phyloP scores from a whole-genome alignment of 2,329 filamentous ascomycete genomes.

The Cladophialophora psammophila region DNA sequence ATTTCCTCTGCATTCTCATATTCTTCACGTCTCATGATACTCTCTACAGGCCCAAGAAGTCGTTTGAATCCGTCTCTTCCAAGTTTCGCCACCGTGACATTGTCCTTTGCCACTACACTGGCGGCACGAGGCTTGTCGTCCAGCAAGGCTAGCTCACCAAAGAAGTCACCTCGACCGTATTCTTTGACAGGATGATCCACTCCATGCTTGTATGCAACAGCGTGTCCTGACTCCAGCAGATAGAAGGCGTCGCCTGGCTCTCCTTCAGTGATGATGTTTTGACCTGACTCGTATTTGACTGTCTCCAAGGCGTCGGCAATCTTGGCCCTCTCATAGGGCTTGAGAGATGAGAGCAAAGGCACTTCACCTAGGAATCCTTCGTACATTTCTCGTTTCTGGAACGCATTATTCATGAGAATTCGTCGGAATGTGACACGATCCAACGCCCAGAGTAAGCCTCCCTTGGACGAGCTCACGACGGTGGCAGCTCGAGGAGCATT shows the following conservation, averaged over 20 bases:
- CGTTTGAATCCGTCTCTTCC: conserved; percentile 96
- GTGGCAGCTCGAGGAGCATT: conserved; percentile 96
- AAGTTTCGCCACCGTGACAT: conserved; percentile 90
- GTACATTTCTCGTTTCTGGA: conserved; percentile 94
- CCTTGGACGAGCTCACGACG: conserved; percentile 79
- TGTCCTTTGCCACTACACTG: conserved; percentile 80
- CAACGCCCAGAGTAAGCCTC: conserved; percentile 88
- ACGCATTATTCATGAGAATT: conserved; percentile 97
- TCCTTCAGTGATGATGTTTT: conserved; percentile 88
- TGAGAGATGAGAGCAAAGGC: conserved; percentile 80
- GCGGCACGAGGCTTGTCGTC: conserved; percentile 94
- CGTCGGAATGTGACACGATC: conserved; percentile 96
- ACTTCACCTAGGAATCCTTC: conserved; percentile 96
- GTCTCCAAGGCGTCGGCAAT: conserved; percentile 96
- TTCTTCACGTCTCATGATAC: conserved; percentile 80
- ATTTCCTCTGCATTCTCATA: conserved; percentile 45
- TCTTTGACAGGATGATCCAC: conserved; percentile 73
- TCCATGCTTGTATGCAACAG: conserved; percentile 83
- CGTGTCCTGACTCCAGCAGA: conserved; percentile 85
- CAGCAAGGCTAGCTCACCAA: conserved; percentile 90
- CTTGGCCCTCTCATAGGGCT: conserved; percentile 92
- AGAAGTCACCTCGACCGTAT: conserved; percentile 94
- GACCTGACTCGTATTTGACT: conserved; percentile 78
- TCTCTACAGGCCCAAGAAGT: conserved; percentile 88
- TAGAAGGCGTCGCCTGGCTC: conserved; percentile 93